Conservation (phyloP, 2,329 filamentous ascomycete genomes). For the Pseudogymnoascus sp. region DNA sequence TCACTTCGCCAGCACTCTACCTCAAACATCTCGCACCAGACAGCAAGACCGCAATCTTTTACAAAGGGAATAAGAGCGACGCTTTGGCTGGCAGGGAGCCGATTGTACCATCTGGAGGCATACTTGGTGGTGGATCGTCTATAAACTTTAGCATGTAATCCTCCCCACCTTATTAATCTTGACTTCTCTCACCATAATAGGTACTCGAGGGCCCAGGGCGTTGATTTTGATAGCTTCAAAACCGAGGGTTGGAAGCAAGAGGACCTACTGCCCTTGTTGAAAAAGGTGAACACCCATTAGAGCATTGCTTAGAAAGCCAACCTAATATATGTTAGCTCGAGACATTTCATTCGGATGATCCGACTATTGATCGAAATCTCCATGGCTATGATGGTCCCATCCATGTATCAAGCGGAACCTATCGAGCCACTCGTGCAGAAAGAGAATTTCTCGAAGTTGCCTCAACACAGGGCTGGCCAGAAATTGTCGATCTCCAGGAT, state of each 20-base stretch:
- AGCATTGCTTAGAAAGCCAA: conserved; percentile 24
- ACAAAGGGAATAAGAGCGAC: conserved; percentile 38
- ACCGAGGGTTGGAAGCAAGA: conserved; percentile 42
- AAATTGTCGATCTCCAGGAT: conserved; percentile 46
- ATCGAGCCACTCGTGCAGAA: conserved; percentile 32
- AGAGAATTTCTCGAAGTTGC: conserved; percentile 43
- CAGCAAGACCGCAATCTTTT: conserved; percentile 43
- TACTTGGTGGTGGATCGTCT: conserved; percentile 54
- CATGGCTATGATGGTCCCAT: conserved; percentile 50
- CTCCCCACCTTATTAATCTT: conserved; percentile 23
- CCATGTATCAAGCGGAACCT: conserved; percentile 44
- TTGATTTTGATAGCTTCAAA: conserved; percentile 45
- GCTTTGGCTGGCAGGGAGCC: conserved; percentile 38
- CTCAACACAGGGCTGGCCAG: conserved; percentile 38
- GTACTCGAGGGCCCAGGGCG: conserved; percentile 36
- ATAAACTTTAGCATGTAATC: conserved; percentile 47
- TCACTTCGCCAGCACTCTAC: conserved; percentile 45
- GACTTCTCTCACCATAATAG: background rate
- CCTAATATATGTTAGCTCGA: conserved; percentile 33
- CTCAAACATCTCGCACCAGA: conserved; percentile 38
- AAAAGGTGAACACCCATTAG: conserved; percentile 29
- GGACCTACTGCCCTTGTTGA: conserved; percentile 44
- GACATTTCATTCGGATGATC: conserved; percentile 35
- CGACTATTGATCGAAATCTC: conserved; percentile 20
- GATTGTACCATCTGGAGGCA: conserved; percentile 34